Evolutionary conservation across 2,329 filamentous ascomycete genomes (phyloP), one percentile per base, ranked within the genome.

Genomic region (Arthrobotrys megalospora): DNA sequence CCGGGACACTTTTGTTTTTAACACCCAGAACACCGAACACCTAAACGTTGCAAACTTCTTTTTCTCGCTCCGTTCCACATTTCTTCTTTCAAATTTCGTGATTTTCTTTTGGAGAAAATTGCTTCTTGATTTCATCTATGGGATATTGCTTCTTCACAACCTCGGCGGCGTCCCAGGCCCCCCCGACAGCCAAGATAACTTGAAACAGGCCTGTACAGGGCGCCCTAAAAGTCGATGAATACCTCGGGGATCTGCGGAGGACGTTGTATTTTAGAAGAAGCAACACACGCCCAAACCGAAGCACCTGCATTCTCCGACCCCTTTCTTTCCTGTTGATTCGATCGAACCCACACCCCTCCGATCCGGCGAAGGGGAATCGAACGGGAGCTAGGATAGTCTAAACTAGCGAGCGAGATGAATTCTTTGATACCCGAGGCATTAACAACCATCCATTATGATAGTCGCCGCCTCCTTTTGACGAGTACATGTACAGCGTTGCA

Each of bases 231-330:
- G 36, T 24, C 50, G 50, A 34, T 53, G 50, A 53, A 53, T 53
- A 43, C 55, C 36, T 60, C 55, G 55, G 36, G 34, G 41, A 60
- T 43, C 34, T 14, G 12, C 55, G 55, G 55, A 60, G 34, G 55
- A 60, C 55, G 34, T 60, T 60, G 55, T 19, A 60, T 60, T 60
- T 60, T 60, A n/a, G 55, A 60, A 60, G 55, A 60, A 60, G 55
- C 55, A 60, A 60, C 55, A 43, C 55, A 43, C 36, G 19, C 16
- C 32, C 52, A 60, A 60, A 10, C 52, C 16, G 10, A 12, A 55
- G 53, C 53, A 28, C 55, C 55, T 60, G 52, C 52, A 58, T 58
- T 21, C 16, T 28, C 47, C 47, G 24, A 32, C 50, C 32, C 52
- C 52, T 38, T 38, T 58, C n/a, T 21, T 58, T 38, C 41, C 41